Conservation (phyloP, 2,329 filamentous ascomycete genomes). For the Beauveria sp. region DNA sequence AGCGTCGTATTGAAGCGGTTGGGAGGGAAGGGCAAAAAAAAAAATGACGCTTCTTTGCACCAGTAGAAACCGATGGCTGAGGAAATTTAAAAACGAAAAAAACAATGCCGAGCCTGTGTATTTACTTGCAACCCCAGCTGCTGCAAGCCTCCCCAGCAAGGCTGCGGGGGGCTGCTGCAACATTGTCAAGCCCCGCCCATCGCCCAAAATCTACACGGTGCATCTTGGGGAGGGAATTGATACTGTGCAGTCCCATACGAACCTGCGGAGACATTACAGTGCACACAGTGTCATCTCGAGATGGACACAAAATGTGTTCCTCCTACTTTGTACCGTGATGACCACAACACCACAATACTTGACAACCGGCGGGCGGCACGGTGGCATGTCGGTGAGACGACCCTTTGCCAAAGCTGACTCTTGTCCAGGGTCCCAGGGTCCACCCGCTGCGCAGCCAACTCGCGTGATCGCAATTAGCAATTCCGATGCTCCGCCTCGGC, state of each 20-base stretch:
- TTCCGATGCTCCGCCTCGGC: slow-evolving; percentile 8
- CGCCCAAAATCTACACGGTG: slow-evolving; percentile 6
- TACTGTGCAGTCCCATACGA: background rate
- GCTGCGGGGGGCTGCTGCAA: background rate
- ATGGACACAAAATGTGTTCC: background rate
- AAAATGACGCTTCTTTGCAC: background rate
- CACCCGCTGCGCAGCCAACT: background rate
- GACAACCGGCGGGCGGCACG: background rate
- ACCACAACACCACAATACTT: background rate
- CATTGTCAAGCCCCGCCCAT: background rate
- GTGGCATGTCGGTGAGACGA: slow-evolving; percentile 1
- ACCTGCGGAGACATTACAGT: background rate
- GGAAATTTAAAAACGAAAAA: background rate
- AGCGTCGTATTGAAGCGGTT: background rate
- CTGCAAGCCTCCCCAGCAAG: background rate
- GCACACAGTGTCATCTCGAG: background rate
- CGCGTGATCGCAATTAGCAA: slow-evolving; percentile 11
- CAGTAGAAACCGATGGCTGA: background rate
- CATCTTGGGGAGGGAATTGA: background rate
- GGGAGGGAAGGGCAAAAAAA: background rate
- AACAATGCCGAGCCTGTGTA: background rate
- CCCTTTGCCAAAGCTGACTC: background rate
- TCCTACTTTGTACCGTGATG: background rate
- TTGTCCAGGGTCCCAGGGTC: background rate
- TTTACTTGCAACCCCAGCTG: background rate